These are phyloP conservation scores for Thecamonas trahens DNA, from an alignment of 78 protist species.

Conservation along the genomic window DNA sequence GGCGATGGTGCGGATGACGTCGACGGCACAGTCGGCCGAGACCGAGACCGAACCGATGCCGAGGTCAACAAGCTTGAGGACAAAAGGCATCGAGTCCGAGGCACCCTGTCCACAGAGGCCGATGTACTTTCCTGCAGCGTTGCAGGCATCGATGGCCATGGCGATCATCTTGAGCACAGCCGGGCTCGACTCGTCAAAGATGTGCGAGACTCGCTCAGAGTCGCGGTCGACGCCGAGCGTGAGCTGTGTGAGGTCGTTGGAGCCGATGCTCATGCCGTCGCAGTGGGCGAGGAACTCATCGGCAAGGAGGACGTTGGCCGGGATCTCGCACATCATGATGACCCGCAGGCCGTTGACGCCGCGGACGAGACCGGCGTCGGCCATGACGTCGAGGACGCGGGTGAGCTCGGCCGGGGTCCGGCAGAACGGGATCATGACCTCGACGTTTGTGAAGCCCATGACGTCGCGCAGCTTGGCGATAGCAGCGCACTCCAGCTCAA, in stretches of 20 bases:
- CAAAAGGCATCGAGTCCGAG: too few species aligned
- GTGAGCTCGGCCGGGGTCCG: neutral
- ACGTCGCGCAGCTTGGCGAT: slow-evolving; percentile 1
- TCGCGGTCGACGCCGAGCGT: slow-evolving; percentile 9
- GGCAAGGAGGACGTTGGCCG: slow-evolving; percentile 17
- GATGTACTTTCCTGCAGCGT: neutral
- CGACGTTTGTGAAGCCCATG: slow-evolving; percentile 12
- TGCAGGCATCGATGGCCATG: neutral
- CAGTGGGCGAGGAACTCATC: neutral
- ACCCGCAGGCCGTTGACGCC: slow-evolving; percentile 6
- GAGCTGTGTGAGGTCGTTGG: slow-evolving; percentile 10
- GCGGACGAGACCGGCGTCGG: neutral
- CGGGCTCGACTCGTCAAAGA: neutral
- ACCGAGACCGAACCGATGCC: too few species aligned
- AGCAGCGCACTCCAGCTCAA: slow-evolving; percentile 10
- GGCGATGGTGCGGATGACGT: too few species aligned
- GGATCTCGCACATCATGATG: slow-evolving; percentile 5
- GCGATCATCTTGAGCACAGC: neutral
- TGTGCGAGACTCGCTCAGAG: neutral
- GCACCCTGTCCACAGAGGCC: slow-evolving; percentile 18
- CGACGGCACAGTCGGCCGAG: too few species aligned
- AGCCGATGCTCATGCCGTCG: slow-evolving; percentile 13
- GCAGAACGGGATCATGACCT: slow-evolving; percentile 10
- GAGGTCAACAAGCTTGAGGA: too few species aligned
- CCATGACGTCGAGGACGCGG: neutral